phyloP scores from a whole-genome alignment of 257 asterid species.

The Jacaranda mimosifolia region DNA sequence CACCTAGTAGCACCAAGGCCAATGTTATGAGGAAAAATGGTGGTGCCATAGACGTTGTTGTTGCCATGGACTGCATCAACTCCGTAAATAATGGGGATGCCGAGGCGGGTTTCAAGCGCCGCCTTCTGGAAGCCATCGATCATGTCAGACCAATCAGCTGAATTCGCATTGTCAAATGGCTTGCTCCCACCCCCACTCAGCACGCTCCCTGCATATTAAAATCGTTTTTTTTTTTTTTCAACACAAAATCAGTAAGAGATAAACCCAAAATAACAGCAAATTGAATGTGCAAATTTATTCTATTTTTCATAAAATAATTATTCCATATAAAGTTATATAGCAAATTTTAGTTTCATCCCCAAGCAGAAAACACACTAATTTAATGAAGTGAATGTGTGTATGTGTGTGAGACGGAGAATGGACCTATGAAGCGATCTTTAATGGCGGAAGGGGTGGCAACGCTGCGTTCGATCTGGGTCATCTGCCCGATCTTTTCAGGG shows the following conservation, averaged over 20 bases:
- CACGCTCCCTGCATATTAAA: slow-evolving; percentile 69
- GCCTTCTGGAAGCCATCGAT: slow-evolving; percentile 81
- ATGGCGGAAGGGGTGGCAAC: slow-evolving; percentile 61
- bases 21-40: slow-evolving; percentile 91
- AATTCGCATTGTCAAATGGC: slow-evolving; percentile 78
- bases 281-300: neutral
- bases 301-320: too few relatives aligned
- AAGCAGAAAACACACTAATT: neutral
- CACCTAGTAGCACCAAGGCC: slow-evolving; percentile 90
- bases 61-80: slow-evolving; percentile 94
- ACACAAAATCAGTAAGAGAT: neutral
- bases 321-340: too few relatives aligned
- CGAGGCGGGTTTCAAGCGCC: slow-evolving; percentile 78
- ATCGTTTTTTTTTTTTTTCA: neutral
- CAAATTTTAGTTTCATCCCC: neutral
- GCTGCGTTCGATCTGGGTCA: slow-evolving; percentile 84
- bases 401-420: neutral
- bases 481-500: slow-evolving; percentile 88
- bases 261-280: neutral
- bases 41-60: slow-evolving; percentile 88
- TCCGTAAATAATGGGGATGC: slow-evolving; percentile 91
- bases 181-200: slow-evolving; percentile 94
- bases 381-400: neutral
- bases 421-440: slow-evolving; percentile 64
- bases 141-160: slow-evolving; percentile 87